Evolutionary conservation across 305 asterid species (phyloP), one percentile per base, ranked within the genome.

Genomic region (Fraxinus sp.): DNA sequence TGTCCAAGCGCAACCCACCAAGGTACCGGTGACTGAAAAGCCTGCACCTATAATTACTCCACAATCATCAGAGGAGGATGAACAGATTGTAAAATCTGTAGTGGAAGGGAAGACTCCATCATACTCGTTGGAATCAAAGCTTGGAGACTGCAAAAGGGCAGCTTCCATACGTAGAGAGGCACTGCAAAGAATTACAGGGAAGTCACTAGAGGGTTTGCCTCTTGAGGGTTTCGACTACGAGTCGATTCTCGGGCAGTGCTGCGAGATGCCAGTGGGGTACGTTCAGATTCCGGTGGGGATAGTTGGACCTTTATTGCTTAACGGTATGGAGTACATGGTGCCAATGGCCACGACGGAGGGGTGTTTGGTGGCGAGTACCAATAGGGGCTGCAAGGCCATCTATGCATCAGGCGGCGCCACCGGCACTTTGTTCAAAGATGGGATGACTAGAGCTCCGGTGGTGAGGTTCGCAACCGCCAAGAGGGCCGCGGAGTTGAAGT

Each of bases 311-410:
- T 66, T 89, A 86, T 74, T 85, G 75, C 91, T 89, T 26, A 89
- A 89, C 52, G 92, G 92, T 24, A 85, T 86, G 39, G 91, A 89
- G 55, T 89, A 78, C 57, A 86, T 57, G 78, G 90, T 89, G 43
- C 92, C 92, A 22, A 89, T 89, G 92, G 91, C 91, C 28, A 89
- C 92, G 0, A 89, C 92, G 0, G 92, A 89, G 57, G 92, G 92
- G 22, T 84, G 88, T 36, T 52, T 90, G 81, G 90, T 90, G 64
- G 92, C 92, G 9, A 90, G 92, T 49, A 86, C 92, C 39, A 90
- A 90, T 68, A 84, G 92, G 75, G 92, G 92, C 35, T 90, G 89
- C 46, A 90, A 90, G 76, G 92, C 92, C 9, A 90, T 90, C 49
- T 32, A 37, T 16, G 87, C 77, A 49, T 83, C 87, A 32, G 92